Evolutionary conservation across 805 yeast species (phyloP), one percentile per base, ranked within the genome.

Genomic region (Saccharomycopsis selenospora): DNA sequence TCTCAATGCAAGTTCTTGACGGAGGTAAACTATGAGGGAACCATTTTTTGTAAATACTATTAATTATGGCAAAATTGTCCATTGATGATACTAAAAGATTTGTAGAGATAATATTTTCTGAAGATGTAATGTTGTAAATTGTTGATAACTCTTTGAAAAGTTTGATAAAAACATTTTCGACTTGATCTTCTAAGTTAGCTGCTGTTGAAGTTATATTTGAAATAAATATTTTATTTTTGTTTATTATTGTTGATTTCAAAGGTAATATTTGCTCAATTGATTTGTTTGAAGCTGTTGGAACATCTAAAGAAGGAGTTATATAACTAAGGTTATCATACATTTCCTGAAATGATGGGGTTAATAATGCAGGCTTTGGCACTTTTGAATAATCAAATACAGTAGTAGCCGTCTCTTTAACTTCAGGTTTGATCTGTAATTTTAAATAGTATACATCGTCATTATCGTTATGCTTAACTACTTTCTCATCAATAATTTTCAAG

Each of bases 1-100:
- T 75, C 47, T 84, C 82, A 3, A 93, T 77, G 63, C 98, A 90
- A 1, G 87, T 79, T 54, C 99, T 73, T 1, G 97, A 80, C 0
- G 99, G 98, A 1, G 98, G 98, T 30, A 77, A 69, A 3, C 83
- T 79, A 1, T 70, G 60, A 3, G 64, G 61, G 62, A 89, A 90
- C 51, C 68, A 72, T 1, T 61, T 51, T 22, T 68, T 68, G 62
- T 93, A 93, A 0, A 79, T 68, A 1, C 60, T 45, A 59, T 93
- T 93, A 10, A 90, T 74, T 7, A 55, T 61, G 0, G 66, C 68
- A 62, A 93, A 93, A 44, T 76, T 61, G 0, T 64, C 44, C 91
- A 93, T 90, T 45, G 81, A 74, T 2, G 70, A 56, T 2, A 91
- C 66, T 3, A 84, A 59, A 4, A 90, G 63, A 0, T 85, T 75